Evolutionary conservation across 2,329 filamentous ascomycete genomes (phyloP).

Genomic region (Sarocladium kiliense): DNA sequence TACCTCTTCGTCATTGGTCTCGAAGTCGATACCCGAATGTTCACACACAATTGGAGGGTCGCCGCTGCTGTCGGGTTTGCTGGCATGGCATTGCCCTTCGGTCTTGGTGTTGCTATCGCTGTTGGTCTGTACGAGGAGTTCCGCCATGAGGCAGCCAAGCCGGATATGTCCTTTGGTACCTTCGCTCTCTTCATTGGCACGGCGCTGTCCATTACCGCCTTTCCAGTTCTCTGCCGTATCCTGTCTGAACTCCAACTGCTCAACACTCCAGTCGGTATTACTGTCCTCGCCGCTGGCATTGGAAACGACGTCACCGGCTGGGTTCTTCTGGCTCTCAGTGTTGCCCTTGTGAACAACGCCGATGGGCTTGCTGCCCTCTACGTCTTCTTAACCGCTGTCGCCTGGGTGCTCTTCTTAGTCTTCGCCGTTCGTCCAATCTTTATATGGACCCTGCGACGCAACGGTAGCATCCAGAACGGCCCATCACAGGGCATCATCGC

Average conservation of each 20-base stretch:
- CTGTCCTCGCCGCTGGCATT: constrained; percentile 83
- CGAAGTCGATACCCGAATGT: constrained; percentile 76
- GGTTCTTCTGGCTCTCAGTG: constrained; percentile 88
- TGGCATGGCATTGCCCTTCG: constrained; percentile 81
- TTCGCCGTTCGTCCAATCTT: constrained; percentile 70
- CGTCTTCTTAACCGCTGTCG: constrained; percentile 71
- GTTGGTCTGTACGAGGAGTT: constrained; percentile 79
- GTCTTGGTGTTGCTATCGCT: constrained; percentile 72
- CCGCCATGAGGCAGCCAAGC: constrained; percentile 30
- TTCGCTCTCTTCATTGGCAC: constrained; percentile 79
- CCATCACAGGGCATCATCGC: constrained; percentile 82
- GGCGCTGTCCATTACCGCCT: constrained; percentile 84
- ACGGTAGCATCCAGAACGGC: constrained; percentile 77
- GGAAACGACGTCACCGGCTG: constrained; percentile 75
- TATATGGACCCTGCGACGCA: constrained; percentile 66
- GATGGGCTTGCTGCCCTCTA: constrained; percentile 78
- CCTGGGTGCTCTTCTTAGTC: constrained; percentile 70
- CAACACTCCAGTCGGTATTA: constrained; percentile 76
- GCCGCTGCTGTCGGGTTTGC: constrained; percentile 72
- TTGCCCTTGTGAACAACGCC: constrained; percentile 84
- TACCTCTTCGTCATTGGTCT: constrained; percentile 86
- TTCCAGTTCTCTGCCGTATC: constrained; percentile 91
- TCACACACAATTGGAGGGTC: constrained; percentile 74
- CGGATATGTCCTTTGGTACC: constrained; percentile 41
- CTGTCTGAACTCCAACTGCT: constrained; percentile 86